Base-by-base conservation (phyloP, 176 grass and related monocot species). In the Canna indica region DNA sequence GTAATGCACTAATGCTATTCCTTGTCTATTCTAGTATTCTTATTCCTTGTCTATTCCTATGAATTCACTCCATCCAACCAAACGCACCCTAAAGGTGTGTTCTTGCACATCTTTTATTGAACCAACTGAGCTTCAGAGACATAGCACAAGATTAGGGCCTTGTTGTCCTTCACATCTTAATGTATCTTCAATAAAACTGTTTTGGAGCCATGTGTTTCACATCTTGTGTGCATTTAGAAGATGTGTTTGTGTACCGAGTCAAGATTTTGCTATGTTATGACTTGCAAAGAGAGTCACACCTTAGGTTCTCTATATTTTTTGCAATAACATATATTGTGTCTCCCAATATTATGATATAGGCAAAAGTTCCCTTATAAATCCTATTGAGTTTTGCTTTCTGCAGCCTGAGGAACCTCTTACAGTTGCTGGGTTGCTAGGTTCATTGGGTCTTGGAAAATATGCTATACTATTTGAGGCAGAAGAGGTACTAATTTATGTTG, bases 391-490 rank as follows among this genome's bases (percentile, higher is more conserved):
- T 53, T 86, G 6, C 74, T 10, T 68, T 29, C 31, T 86, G 77
- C 82, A 93, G 95, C 42, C 13, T 67, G 86, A 90, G 69, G 60
- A 75, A 58, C 82, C 76, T 0, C 65, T 47, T 35, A 88, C 86
- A 66, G 95, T 99, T 73, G 58, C 76, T 76, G 77, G n/a, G 27
- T 80, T 99, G 73, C 72, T 99, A 45, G 75, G 75, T 74, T 86
- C 87, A 31, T 44, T 99, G 47, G 95, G 86, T 9, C 82, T 99
- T 58, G 84, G 86, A 69, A 99, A 86, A 80, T 99, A 99, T 85
- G 54, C 20, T 28, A 41, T 93, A 66, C 72, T 88, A 45, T 99
- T 99, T 87, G 81, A 93, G 80, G 86, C 82, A 64, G 95, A 99
- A 75, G 95, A 99, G 95, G 95, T 99, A 86, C 5, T 54, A 7